phyloP scores from a whole-genome alignment of 176 grass and related monocot species.

The Poa annua region DNA sequence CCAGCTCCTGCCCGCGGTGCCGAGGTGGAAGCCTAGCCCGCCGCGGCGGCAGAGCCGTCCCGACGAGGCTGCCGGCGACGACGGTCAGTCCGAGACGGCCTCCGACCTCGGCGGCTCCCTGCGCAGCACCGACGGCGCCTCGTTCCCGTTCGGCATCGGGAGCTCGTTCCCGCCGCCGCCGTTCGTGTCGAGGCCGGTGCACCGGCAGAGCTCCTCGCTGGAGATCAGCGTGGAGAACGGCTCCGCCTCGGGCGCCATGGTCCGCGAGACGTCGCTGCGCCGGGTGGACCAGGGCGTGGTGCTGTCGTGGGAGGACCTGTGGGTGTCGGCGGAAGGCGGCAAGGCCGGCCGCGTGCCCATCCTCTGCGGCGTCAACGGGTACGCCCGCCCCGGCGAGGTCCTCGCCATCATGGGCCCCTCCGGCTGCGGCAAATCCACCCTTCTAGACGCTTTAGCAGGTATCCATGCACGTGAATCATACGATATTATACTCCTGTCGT shows the following conservation, averaged over 20 bases:
- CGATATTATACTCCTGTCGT: not conserved
- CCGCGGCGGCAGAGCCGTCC: not conserved
- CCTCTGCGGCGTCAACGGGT: constrained; percentile 71
- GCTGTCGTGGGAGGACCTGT: constrained; percentile 89
- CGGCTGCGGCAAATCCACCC: constrained; percentile 94
- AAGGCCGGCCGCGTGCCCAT: constrained; percentile 56
- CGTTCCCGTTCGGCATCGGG: constrained; percentile 63
- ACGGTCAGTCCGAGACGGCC: not conserved
- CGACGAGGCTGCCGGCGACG: not conserved
- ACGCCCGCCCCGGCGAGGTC: constrained; percentile 71
- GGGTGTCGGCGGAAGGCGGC: constrained; percentile 58
- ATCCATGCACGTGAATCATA: not conserved
- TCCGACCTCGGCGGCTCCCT: constrained; percentile 27
- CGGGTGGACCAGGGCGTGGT: constrained; percentile 50
- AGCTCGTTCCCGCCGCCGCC: constrained; percentile 30
- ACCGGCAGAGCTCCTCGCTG: constrained; percentile 21
- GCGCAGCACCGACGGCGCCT: constrained; percentile 45
- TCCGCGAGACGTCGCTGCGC: constrained; percentile 40
- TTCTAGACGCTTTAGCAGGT: constrained; percentile 94
- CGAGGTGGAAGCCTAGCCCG: constrained; percentile 72
- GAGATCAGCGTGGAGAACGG: constrained; percentile 36
- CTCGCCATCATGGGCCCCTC: constrained; percentile 96
- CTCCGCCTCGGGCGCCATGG: not conserved
- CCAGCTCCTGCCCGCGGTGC: constrained; percentile 47
- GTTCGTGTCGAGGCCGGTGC: constrained; percentile 23